Base-by-base conservation (phyloP, 2,329 filamentous ascomycete species). In the Pseudogymnoascus pannorum region DNA sequence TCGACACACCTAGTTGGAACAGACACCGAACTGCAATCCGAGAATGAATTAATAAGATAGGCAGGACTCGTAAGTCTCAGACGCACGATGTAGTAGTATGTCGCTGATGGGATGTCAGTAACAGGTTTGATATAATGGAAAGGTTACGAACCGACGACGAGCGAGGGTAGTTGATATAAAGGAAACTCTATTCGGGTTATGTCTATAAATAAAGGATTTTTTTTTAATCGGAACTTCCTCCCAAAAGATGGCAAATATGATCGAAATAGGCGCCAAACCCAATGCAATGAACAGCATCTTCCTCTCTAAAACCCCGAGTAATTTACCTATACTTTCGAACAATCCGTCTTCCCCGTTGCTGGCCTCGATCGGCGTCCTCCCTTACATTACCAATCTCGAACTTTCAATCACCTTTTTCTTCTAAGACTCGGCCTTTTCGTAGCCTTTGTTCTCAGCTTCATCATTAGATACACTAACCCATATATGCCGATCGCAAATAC, bases 401-500 rank as follows among this genome's bases (percentile, higher is more conserved):
- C 33, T 35, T 35, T 35, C 11, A 44, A 44, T 24, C 18, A 22
- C 18, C 40, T 14, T 44, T 44, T 22, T 44, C 40, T 24, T 44
- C 40, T 44, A 44, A 44, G 40, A 44, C 18, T 66, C 62, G 18
- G 76, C 76, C 54, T 78, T 71, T 79, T 79, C 16, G 74, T 78
- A 64, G 74, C 75, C 70, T 79, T 79, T 44, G 75, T 79, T 62
- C 78, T 69, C 51, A 79, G 64, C 68, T 78, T 79, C 77, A 79
- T 79, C 72, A 79, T 75, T 20, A 77, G 40, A 65, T 75, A 78
- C 1, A 79, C 77, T 60, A 76, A 62, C 5, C 67, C 72, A 63
- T 79, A 79, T 3, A 73, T 74, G 1, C 69, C 71, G 54, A 76
- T 66, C 51, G 73, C 77, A 64, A 78, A 79, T 2, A 78, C 64